Evolutionary conservation across 805 yeast genomes (phyloP).

Genomic region (Kockiozyma suomiensis): DNA sequence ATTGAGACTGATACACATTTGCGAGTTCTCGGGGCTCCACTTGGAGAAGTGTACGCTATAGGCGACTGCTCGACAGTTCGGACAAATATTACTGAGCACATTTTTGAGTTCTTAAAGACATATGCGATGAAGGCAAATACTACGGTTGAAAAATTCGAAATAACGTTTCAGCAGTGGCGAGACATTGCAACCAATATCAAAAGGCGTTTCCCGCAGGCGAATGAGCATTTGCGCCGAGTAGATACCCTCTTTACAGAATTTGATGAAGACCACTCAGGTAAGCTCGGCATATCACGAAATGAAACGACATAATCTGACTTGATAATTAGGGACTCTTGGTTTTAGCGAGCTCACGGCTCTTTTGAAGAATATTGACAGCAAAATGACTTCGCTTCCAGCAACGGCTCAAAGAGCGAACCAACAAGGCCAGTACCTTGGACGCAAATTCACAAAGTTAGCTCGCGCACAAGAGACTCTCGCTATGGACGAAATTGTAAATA

Average conservation of each 20-base stretch:
- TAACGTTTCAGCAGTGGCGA: conserved; percentile 50
- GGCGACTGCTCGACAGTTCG: conserved; percentile 74
- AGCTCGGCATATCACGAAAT: background rate
- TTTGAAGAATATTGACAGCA: conserved; percentile 59
- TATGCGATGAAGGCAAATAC: conserved; percentile 29
- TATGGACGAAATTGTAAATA: conserved; percentile 52
- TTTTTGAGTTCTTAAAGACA: conserved; percentile 51
- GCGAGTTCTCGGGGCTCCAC: conserved; percentile 67
- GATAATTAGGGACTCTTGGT: conserved; percentile 43
- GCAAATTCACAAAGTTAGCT: conserved; percentile 58
- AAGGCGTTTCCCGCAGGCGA: conserved; percentile 58
- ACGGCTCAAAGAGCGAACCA: conserved; percentile 76
- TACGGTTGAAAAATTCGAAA: conserved; percentile 24
- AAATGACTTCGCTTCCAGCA: conserved; percentile 69
- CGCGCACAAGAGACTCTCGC: conserved; percentile 49
- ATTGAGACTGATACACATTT: conserved; percentile 75
- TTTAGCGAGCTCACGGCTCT: conserved; percentile 55
- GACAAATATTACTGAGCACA: conserved; percentile 59
- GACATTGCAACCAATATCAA: conserved; percentile 54
- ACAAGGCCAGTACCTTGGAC: conserved; percentile 68
- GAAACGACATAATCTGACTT: background rate
- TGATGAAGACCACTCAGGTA: conserved; percentile 52
- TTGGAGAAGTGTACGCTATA: conserved; percentile 69
- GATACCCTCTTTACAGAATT: conserved; percentile 57
- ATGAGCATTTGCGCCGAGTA: conserved; percentile 56